Evolutionary conservation across 2,329 filamentous ascomycete species (phyloP).

Genomic region (Colletotrichum destructivum): DNA sequence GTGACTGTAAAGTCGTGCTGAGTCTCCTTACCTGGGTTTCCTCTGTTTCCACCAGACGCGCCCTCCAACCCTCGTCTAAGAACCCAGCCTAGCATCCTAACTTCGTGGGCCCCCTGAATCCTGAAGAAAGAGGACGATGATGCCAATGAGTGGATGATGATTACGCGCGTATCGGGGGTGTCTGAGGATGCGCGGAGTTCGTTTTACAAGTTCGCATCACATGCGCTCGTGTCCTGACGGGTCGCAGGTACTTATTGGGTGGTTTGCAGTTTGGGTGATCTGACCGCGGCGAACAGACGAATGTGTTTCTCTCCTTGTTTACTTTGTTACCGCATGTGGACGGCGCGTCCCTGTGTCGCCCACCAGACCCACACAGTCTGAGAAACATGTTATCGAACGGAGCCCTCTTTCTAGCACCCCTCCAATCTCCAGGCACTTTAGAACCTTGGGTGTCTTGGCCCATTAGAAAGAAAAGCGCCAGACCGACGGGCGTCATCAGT

Average conservation of each 20-base stretch:
- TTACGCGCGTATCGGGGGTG: slow-evolving; percentile 13
- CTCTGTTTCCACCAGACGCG: slow-evolving; percentile 53
- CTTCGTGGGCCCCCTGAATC: slow-evolving; percentile 18
- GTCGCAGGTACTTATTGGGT: slow-evolving; percentile 29
- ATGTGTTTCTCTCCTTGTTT: slow-evolving; percentile 44
- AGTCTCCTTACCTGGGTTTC: slow-evolving; percentile 45
- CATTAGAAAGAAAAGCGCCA: slow-evolving; percentile 11
- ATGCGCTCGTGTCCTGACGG: slow-evolving; percentile 27
- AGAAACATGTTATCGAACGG: background rate
- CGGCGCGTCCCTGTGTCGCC: slow-evolving; percentile 39
- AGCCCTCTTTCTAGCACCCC: background rate
- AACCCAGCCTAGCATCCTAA: slow-evolving; percentile 72
- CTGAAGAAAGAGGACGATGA: background rate
- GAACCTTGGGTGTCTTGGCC: slow-evolving; percentile 10
- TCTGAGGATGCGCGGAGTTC: slow-evolving; percentile 19
- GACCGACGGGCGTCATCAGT: slow-evolving; percentile 37
- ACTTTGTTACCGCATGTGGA: slow-evolving; percentile 46
- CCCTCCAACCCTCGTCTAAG: slow-evolving; percentile 63
- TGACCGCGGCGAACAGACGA: slow-evolving; percentile 39
- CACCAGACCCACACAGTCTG: slow-evolving; percentile 7
- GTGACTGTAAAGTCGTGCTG: background rate
- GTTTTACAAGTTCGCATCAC: slow-evolving; percentile 21
- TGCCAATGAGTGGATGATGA: background rate
- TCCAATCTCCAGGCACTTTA: background rate
- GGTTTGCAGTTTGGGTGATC: slow-evolving; percentile 31